Conservation (phyloP, 2,329 filamentous ascomycete genomes). For the Thielaviopsis musarum region DNA sequence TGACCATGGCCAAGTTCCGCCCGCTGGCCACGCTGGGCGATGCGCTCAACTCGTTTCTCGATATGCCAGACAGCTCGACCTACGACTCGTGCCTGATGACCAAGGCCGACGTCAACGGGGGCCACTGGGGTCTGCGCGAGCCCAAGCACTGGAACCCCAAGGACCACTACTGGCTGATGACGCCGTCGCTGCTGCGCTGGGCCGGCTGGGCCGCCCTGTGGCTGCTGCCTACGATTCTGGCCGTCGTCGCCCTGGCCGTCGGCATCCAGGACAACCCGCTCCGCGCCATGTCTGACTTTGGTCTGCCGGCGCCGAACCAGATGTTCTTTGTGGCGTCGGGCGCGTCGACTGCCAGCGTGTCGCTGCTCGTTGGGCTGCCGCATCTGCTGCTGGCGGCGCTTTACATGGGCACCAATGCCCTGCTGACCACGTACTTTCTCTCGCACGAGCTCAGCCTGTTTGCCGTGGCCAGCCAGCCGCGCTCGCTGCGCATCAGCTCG, state of each 20-base stretch:
- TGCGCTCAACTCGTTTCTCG: slow-evolving; percentile 32
- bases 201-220: slow-evolving; percentile 23
- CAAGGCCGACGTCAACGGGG: slow-evolving; percentile 27
- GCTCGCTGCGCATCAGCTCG: slow-evolving; percentile 30
- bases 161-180: slow-evolving; percentile 28
- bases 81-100: slow-evolving; percentile 28
- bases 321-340: slow-evolving; percentile 19
- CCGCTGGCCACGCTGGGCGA: slow-evolving; percentile 35
- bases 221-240: slow-evolving; percentile 21
- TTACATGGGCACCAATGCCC: slow-evolving; percentile 30
- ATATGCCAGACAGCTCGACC: slow-evolving; percentile 27
- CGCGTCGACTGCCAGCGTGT: slow-evolving; percentile 17
- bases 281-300: slow-evolving; percentile 23
- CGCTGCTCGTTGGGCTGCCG: slow-evolving; percentile 28
- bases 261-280: slow-evolving; percentile 18
- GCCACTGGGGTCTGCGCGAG: slow-evolving; percentile 26
- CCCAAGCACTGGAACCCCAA: slow-evolving; percentile 26
- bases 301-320: slow-evolving; percentile 20
- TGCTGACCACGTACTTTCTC: slow-evolving; percentile 31
- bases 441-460: slow-evolving; percentile 33
- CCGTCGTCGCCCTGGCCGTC: slow-evolving; percentile 24
- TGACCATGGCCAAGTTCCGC: slow-evolving; percentile 22
- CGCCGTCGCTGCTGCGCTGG: slow-evolving; percentile 28
- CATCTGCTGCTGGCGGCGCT: slow-evolving; percentile 31
- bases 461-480: slow-evolving; percentile 17